Conservation (phyloP, 2,329 filamentous ascomycete species). For the Chrysoporthe deuterocubensis region DNA sequence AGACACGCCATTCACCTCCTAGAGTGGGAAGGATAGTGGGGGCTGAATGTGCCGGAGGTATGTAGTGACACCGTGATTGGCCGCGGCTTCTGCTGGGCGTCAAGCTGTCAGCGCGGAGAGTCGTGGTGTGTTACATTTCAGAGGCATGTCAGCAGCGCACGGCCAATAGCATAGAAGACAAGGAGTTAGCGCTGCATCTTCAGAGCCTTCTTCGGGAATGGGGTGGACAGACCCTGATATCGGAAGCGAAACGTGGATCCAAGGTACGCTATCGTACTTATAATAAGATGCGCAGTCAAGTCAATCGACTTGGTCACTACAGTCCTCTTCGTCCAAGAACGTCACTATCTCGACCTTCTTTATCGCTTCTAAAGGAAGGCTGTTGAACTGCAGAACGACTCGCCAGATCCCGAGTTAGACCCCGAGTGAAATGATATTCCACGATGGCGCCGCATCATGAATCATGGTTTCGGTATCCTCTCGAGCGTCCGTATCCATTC, state of each 20-base stretch:
- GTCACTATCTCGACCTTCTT: background rate
- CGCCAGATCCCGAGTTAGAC: background rate
- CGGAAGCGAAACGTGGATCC: background rate
- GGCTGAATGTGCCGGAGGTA: background rate
- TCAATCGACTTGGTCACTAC: background rate
- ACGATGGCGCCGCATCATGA: conserved; percentile 12
- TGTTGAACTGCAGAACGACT: background rate
- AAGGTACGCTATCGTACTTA: background rate
- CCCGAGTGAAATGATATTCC: background rate
- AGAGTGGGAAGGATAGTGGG: background rate
- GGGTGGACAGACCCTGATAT: background rate
- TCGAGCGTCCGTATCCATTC: conserved; percentile 27
- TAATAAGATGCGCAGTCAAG: background rate
- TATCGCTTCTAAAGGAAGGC: background rate
- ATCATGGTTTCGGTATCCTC: conserved; percentile 20
- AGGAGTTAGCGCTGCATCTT: background rate
- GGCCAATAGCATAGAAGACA: background rate
- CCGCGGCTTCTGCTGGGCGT: background rate
- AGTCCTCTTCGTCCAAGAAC: background rate
- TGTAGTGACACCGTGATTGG: background rate
- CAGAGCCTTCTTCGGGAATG: background rate
- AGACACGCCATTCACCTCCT: background rate
- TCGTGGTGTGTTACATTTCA: background rate
- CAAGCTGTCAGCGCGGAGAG: conserved; percentile 1
- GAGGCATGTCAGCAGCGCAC: background rate